Evolutionary conservation across 768 basidiomycete species (phyloP).

Genomic region (Rhodotorula paludigena): DNA sequence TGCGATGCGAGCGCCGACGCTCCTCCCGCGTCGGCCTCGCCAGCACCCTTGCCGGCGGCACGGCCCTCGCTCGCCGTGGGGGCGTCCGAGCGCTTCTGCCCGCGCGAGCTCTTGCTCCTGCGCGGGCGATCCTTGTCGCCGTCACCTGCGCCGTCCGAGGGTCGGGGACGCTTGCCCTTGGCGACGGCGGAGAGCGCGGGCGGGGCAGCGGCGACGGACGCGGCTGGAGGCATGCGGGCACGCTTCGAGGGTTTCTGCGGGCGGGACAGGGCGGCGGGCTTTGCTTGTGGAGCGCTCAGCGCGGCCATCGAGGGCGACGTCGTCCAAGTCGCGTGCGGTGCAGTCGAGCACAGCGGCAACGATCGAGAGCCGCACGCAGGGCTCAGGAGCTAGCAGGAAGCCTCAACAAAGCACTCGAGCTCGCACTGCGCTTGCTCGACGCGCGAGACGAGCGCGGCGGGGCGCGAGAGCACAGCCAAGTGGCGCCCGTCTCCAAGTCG

Average conservation of each 20-base stretch:
- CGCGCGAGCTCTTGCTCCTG: constrained; percentile 11
- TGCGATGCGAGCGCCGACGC: background rate
- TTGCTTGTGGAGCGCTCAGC: background rate
- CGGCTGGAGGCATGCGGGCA: background rate
- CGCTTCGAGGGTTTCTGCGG: background rate
- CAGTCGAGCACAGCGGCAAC: no score
- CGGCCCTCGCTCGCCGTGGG: background rate
- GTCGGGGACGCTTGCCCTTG: constrained; percentile 4
- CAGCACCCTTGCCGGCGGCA: constrained; percentile 8
- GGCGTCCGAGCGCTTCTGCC: constrained; percentile 4
- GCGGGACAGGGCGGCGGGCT: background rate
- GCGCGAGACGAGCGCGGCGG: no score
- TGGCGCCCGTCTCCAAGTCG: no score
- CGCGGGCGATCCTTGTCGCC: constrained; percentile 3
- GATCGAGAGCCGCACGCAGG: no score
- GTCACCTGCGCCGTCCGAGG: background rate
- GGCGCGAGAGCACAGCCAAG: no score
- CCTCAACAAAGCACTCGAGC: no score
- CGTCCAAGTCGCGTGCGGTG: no score
- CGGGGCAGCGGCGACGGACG: background rate
- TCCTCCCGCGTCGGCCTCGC: background rate
- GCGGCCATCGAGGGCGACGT: background rate
- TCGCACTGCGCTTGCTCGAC: no score
- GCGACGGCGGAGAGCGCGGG: background rate
- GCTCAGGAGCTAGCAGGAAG: no score